Percentiles rank a stretch among this genome's conserved stretches.
phyloP scores from a whole-genome alignment of 2,329 filamentous ascomycete species.

The Aphanocladium album region DNA sequence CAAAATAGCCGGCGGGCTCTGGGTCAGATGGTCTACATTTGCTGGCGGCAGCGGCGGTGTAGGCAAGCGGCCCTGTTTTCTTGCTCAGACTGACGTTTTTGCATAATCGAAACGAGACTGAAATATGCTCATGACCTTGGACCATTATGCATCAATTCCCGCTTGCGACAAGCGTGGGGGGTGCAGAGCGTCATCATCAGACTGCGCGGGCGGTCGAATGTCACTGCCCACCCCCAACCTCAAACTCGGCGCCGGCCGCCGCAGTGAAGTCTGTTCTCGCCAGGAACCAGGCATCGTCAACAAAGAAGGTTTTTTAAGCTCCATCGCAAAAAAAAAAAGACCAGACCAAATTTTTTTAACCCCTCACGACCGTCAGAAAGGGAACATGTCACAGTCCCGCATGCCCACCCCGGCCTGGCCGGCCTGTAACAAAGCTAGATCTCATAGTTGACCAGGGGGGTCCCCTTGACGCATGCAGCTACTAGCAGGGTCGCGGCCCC shows the following conservation, averaged over 20 bases:
- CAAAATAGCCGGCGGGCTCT: background rate
- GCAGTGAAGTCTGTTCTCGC: background rate
- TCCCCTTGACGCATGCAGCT: conserved; percentile 9
- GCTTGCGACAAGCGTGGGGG: background rate
- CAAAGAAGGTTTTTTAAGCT: background rate
- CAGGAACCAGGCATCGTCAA: background rate
- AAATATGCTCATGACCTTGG: conserved; percentile 5
- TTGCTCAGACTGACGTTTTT: background rate
- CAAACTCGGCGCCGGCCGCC: background rate
- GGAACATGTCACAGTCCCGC: conserved; percentile 17
- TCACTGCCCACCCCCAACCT: background rate
- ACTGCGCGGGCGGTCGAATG: background rate
- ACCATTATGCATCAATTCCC: conserved; percentile 1
- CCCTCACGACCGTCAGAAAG: background rate
- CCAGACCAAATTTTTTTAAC: background rate
- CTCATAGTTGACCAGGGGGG: conserved; percentile 16
- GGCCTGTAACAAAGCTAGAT: conserved; percentile 26
- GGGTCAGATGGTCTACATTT: background rate
- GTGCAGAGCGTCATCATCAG: background rate
- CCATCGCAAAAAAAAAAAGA: background rate
- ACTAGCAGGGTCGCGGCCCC: conserved; percentile 5
- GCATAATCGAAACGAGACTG: conserved; percentile 11
- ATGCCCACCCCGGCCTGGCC: conserved; percentile 12
- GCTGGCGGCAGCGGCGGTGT: background rate
- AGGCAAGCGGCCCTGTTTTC: background rate